Evolutionary conservation across 2,329 filamentous ascomycete species (phyloP), one percentile per base, ranked within the genome.

Genomic region (Penicillium vulpinum): DNA sequence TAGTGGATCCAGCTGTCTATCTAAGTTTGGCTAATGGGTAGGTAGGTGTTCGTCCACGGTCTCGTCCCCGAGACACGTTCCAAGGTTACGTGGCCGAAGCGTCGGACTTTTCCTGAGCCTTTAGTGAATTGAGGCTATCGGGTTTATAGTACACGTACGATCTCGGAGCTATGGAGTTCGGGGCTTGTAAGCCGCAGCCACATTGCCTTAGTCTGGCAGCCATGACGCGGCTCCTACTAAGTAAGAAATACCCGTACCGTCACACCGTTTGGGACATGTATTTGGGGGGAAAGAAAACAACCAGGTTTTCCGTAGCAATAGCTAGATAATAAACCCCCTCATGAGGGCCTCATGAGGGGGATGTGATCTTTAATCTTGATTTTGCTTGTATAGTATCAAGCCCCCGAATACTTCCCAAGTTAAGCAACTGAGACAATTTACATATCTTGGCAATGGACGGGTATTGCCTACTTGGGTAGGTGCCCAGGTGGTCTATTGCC

Each of bases 221-320:
- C 51, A 59, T 62, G 58, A 61, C 60, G 58, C 47, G 60, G 56
- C 60, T 28, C 4, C 40, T 52, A n/a, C n/a, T n/a, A n/a, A n/a
- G n/a, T n/a, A 43, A 22, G 43, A 54, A 46, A 59, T 61, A 60
- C 44, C 31, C 28, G 39, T 62, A 61, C 59, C 38, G 31, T 56
- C 54, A 44, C 28, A 45, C 16, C n/a, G 3, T 29, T 24, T 48
- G 33, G 11, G 10, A 16, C n/a, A 15, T 9, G 48, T 49, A 58
- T 46, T 16, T n/a, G 11, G 26, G 15, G 10, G 16, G 15, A 11
- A n/a, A 45, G 13, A n/a, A 39, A n/a, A 31, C 11, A 18, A 26
- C 10, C 26, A 40, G 18, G 41, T 48, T 48, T 47, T 53, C 22
- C 26, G 41, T 26, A 38, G 31, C 29, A 29, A 53, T 47, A 22